Percentiles rank a stretch among this genome's conserved stretches.
Conservation (phyloP, 2,329 filamentous ascomycete species). For the Beauveria rudraprayagi region DNA sequence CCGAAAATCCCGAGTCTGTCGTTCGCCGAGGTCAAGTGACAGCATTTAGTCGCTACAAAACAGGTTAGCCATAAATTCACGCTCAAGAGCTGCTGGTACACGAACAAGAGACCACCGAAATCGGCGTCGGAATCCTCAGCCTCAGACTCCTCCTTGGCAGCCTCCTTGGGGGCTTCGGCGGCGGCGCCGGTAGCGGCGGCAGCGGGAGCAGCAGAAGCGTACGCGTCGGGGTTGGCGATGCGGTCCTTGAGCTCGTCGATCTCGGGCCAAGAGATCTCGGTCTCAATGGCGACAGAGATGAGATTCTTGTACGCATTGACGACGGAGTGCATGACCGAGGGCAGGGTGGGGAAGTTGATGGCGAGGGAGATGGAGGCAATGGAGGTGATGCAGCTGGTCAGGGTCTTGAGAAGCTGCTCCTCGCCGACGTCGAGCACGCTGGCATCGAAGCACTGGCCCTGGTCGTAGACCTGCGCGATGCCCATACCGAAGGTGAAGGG, state of each 20-base stretch:
- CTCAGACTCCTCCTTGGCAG: conserved; percentile 62
- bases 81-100: conserved; percentile 11
- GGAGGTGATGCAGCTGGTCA: conserved; percentile 74
- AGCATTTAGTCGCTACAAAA: conserved; percentile 42
- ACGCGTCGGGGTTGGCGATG: conserved; percentile 97
- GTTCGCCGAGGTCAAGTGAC: conserved; percentile 28
- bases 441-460: conserved; percentile 85
- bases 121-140: conserved; percentile 53
- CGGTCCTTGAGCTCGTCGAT: conserved; percentile 99
- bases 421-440: conserved; percentile 88
- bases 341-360: conserved; percentile 88
- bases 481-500: conserved; percentile 99
- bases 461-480: conserved; percentile 92
- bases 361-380: conserved; percentile 89
- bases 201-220: conserved; percentile 73
- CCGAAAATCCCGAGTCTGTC: conserved; percentile 33
- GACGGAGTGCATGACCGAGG: conserved; percentile 91
- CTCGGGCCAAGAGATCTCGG: conserved; percentile 88
- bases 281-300: conserved; percentile 80
- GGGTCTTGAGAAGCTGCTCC: conserved; percentile 80
- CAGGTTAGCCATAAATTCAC: conserved; percentile 29
- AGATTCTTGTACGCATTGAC: conserved; percentile 99
- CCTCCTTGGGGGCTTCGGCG: conserved; percentile 50
- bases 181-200: conserved; percentile 48
- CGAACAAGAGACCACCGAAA: conserved; percentile 75